phyloP scores from a whole-genome alignment of 2,329 filamentous ascomycete genomes.

The Ramularia endophylla region DNA sequence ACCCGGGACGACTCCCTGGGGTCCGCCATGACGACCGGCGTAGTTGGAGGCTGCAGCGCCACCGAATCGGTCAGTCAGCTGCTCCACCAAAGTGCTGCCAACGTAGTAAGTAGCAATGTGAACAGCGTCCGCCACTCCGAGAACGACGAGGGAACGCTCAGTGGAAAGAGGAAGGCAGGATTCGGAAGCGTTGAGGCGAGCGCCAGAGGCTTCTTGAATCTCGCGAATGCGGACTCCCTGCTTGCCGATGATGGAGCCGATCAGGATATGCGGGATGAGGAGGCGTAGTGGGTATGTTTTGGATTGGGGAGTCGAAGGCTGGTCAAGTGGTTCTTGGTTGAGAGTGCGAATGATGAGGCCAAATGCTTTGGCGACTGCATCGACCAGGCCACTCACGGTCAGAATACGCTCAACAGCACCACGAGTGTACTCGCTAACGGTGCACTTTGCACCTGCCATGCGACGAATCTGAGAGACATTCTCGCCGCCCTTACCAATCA shows the following conservation, averaged over 20 bases:
- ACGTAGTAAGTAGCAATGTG: conserved; percentile 99
- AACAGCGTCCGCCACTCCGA: conserved; percentile 95
- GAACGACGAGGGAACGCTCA: conserved; percentile 94
- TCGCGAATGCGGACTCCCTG: conserved; percentile 92
- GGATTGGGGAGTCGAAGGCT: conserved; percentile 83
- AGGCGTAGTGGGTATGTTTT: conserved; percentile 97
- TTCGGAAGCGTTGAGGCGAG: conserved; percentile 93
- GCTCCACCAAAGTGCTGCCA: conserved; percentile 93
- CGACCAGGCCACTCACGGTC: conserved; percentile 92
- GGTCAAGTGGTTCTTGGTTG: conserved; percentile 89
- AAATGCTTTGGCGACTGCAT: conserved; percentile 97
- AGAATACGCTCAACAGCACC: conserved; percentile 96
- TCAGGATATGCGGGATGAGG: conserved; percentile 92
- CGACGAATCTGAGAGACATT: conserved; percentile 96
- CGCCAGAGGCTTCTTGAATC: conserved; percentile 96
- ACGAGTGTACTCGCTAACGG: conserved; percentile 95
- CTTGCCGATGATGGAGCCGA: conserved; percentile 98
- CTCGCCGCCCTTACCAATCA: conserved; percentile 97
- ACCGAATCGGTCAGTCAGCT: conserved; percentile 93
- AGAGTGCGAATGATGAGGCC: conserved; percentile 96
- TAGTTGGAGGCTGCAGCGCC: conserved; percentile 97
- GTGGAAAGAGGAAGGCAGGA: conserved; percentile 90
- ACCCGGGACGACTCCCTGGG: conserved; percentile 87
- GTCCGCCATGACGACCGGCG: conserved; percentile 87
- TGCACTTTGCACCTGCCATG: conserved; percentile 95